Evolutionary conservation across 768 basidiomycete genomes (phyloP).

Genomic region (Auricularia sp.): DNA sequence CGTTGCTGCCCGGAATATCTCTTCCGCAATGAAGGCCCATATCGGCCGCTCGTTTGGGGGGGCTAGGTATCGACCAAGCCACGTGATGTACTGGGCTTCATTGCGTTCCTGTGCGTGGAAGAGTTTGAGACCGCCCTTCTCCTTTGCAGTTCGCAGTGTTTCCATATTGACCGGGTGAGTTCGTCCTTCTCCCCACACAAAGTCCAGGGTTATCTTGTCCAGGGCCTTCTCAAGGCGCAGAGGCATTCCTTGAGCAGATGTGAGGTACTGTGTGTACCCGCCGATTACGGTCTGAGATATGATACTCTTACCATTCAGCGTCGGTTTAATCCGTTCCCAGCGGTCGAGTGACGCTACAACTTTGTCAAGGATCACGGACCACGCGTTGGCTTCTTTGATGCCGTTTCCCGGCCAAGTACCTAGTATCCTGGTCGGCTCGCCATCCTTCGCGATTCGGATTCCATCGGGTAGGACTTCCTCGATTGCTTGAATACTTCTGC

Average conservation of each 20-base stretch:
- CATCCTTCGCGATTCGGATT: conserved; percentile 7
- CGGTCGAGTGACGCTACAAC: conserved; percentile 12
- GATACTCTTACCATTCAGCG: conserved; percentile 18
- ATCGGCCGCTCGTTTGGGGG: not conserved
- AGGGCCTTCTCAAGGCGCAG: conserved; percentile 14
- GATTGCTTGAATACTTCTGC: not conserved
- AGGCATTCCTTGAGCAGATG: conserved; percentile 30
- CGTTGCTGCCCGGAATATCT: not conserved
- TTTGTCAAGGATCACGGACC: conserved; percentile 21
- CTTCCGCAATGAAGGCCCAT: conserved; percentile 9
- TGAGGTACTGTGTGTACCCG: conserved; percentile 26
- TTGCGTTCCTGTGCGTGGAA: not conserved
- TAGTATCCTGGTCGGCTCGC: conserved; percentile 19
- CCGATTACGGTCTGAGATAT: conserved; percentile 21
- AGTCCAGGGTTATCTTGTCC: conserved; percentile 14
- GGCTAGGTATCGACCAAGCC: conserved; percentile 2
- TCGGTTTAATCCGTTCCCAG: conserved; percentile 23
- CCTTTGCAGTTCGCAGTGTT: not conserved
- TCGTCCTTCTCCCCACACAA: conserved; percentile 18
- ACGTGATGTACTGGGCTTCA: conserved; percentile 11
- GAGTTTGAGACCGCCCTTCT: not conserved
- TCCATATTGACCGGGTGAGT: not conserved
- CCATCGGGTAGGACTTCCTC: not conserved
- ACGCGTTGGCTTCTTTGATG: conserved; percentile 12
- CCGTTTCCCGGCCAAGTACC: conserved; percentile 26